Conservation (phyloP, 768 basidiomycete genomes). For the Auriculariales sp. region DNA sequence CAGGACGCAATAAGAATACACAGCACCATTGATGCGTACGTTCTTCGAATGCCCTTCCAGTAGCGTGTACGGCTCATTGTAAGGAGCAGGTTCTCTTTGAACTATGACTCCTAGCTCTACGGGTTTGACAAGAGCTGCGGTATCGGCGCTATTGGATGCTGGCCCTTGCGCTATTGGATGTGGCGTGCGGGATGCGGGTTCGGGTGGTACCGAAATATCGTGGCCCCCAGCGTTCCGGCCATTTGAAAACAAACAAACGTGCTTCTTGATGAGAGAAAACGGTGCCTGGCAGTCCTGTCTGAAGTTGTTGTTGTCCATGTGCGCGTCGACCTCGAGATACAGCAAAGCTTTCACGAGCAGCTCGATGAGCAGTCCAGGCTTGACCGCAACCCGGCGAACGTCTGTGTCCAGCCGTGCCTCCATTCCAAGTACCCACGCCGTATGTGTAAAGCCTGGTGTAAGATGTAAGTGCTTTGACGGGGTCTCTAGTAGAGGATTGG, state of each 20-base stretch:
- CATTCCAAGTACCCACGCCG: slow-evolving; percentile 65
- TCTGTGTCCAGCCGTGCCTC: slow-evolving; percentile 50
- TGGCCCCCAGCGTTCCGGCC: too few relatives aligned
- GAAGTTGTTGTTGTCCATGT: slow-evolving; percentile 39
- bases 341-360: slow-evolving; percentile 68
- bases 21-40: too few relatives aligned
- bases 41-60: too few relatives aligned
- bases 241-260: slow-evolving; percentile 54
- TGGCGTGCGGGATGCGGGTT: too few relatives aligned
- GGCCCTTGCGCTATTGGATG: too few relatives aligned
- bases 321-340: slow-evolving; percentile 74
- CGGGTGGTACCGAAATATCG: too few relatives aligned
- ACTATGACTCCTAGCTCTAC: too few relatives aligned
- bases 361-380: slow-evolving; percentile 72
- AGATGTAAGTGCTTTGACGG: not conserved
- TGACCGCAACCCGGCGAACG: slow-evolving; percentile 50
- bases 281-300: slow-evolving; percentile 49
- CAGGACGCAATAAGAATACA: too few relatives aligned
- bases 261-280: slow-evolving; percentile 65
- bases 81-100: too few relatives aligned
- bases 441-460: slow-evolving; percentile 56
- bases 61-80: too few relatives aligned
- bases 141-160: too few relatives aligned
- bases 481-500: slow-evolving; percentile 2
- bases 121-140: too few relatives aligned